These are phyloP conservation scores for Ormosia semicastrata DNA, from an alignment of 306 rosid genomes.

Conservation along the genomic window DNA sequence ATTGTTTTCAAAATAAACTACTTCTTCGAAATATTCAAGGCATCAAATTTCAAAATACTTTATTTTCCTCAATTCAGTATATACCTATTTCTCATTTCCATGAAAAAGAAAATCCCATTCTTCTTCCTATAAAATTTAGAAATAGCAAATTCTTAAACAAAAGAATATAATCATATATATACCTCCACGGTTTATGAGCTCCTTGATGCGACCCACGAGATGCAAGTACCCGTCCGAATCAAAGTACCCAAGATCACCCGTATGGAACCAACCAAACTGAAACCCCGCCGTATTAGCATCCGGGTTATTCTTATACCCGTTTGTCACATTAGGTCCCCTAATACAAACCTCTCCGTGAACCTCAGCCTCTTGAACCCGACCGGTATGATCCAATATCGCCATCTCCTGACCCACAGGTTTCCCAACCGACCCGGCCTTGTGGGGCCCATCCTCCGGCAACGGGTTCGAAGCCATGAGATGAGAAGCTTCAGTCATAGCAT, in stretches of 20 bases:
- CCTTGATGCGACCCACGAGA: constrained; percentile 95
- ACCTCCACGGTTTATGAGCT: constrained; percentile 97
- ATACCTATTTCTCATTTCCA: no score
- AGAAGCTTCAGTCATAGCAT: constrained; percentile 94
- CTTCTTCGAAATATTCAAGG: background rate
- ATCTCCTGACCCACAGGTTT: constrained; percentile 77
- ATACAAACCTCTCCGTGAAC: constrained; percentile 76
- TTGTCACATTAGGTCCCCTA: constrained; percentile 75
- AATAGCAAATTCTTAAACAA: no score
- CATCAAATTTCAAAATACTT: background rate
- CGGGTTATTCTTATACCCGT: constrained; percentile 76
- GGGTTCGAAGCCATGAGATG: constrained; percentile 86
- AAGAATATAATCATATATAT: background rate
- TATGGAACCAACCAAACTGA: constrained; percentile 81
- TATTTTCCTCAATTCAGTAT: no score
- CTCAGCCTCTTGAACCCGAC: constrained; percentile 34
- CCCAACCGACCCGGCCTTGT: constrained; percentile 91
- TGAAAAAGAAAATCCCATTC: no score
- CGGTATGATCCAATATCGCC: constrained; percentile 59
- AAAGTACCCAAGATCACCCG: constrained; percentile 78
- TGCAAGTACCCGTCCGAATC: constrained; percentile 87
- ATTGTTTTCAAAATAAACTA: background rate
- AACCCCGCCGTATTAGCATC: constrained; percentile 67
- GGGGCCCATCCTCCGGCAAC: constrained; percentile 68
- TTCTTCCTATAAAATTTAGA: no score